A percentile compares a stretch with the other conserved stretches of the same genome.
Evolutionary conservation across 768 basidiomycete species (phyloP).

Genomic region (Mrakia gelida): DNA sequence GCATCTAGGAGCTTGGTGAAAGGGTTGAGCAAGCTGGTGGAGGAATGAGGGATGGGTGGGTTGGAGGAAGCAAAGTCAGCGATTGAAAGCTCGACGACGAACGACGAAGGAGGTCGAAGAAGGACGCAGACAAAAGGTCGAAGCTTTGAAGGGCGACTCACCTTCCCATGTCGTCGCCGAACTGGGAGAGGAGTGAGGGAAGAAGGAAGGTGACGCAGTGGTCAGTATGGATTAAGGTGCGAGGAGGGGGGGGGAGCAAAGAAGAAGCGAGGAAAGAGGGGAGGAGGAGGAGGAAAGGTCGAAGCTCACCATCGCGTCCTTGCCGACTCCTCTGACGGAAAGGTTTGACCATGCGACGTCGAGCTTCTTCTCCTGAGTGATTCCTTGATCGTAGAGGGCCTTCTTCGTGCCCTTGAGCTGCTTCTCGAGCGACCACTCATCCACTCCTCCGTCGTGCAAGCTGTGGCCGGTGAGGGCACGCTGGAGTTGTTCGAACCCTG

Average conservation of each 20-base stretch:
- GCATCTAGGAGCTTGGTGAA: slow-evolving; percentile 23
- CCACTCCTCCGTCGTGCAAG: not conserved
- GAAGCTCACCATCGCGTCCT: slow-evolving; percentile 7
- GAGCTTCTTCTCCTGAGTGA: slow-evolving; percentile 67
- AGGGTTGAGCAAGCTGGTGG: slow-evolving; percentile 26
- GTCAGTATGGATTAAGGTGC: not conserved
- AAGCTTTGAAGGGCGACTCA: not conserved
- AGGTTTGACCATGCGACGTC: slow-evolving; percentile 71
- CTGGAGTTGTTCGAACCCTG: not conserved
- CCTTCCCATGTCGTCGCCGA: too few relatives aligned
- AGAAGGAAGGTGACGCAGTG: not conserved
- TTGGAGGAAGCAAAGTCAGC: not conserved
- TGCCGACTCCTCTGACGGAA: slow-evolving; percentile 59
- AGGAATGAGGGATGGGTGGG: slow-evolving; percentile 38
- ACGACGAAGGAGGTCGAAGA: not conserved
- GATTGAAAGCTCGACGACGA: too few relatives aligned
- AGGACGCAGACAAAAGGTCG: not conserved
- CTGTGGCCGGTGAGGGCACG: slow-evolving; percentile 12
- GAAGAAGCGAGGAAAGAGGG: too few relatives aligned
- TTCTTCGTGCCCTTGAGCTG: slow-evolving; percentile 66
- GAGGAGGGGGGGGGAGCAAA: not conserved
- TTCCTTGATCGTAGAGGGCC: slow-evolving; percentile 60
- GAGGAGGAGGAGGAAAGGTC: not conserved
- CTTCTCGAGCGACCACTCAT: slow-evolving; percentile 51
- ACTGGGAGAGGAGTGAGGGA: not conserved